Conservation (phyloP, 164 flowering plant genomes). For the Annona cherimola region DNA sequence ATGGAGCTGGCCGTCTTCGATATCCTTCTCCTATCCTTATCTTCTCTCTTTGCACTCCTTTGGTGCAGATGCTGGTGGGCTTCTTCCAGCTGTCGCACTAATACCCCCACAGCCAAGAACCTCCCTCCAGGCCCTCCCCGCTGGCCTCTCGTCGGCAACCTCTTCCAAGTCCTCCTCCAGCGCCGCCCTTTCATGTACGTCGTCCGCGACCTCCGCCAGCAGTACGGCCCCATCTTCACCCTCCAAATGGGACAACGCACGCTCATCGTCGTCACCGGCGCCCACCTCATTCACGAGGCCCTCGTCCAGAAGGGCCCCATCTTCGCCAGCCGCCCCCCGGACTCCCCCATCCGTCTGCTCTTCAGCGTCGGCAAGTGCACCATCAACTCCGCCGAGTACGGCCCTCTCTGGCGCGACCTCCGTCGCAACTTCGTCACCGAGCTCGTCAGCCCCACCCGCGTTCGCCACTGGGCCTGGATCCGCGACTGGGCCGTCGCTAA, state of each 20-base stretch:
- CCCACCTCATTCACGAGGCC: conserved; percentile 81
- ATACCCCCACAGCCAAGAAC: conserved; percentile 26
- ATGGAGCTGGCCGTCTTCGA: conserved; percentile 38
- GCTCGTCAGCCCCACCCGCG: conserved; percentile 54
- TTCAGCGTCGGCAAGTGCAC: conserved; percentile 84
- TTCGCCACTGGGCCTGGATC: conserved; percentile 69
- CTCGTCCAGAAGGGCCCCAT: conserved; percentile 59
- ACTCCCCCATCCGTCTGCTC: conserved; percentile 66
- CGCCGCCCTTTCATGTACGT: conserved; percentile 60
- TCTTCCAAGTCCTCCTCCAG: conserved; percentile 66
- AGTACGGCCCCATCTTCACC: conserved; percentile 86
- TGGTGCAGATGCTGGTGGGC: conserved; percentile 58
- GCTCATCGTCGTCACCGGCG: conserved; percentile 53
- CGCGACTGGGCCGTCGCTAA: conserved; percentile 63
- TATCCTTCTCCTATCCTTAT: conserved; percentile 22
- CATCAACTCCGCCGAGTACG: conserved; percentile 88
- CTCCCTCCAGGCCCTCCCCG: conserved; percentile 91
- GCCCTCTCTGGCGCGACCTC: conserved; percentile 75
- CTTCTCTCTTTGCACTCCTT: conserved; percentile 24
- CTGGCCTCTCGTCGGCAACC: conserved; percentile 84
- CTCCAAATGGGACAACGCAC: conserved; percentile 91
- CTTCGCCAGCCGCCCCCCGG: conserved; percentile 77
- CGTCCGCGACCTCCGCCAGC: conserved; percentile 54
- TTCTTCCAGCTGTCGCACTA: conserved; percentile 14
- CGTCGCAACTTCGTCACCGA: conserved; percentile 79